phyloP scores from a whole-genome alignment of 495 filamentous ascomycete genomes.

The Neurospora sp. region DNA sequence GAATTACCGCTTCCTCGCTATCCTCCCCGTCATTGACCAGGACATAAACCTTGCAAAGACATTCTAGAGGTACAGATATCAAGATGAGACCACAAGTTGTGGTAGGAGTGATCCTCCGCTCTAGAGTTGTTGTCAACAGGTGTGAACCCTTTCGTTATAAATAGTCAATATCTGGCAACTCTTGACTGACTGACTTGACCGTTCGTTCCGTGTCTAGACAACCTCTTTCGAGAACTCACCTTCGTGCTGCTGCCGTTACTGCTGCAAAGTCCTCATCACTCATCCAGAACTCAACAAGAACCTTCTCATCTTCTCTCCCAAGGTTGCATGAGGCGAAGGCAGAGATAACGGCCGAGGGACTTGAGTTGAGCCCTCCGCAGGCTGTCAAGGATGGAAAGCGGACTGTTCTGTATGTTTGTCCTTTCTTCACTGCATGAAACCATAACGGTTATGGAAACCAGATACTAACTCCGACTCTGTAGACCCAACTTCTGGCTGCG shows the following conservation, averaged over 20 bases:
- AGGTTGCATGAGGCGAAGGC: background rate
- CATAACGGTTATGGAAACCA: background rate
- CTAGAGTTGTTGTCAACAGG: background rate
- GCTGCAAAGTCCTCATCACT: background rate
- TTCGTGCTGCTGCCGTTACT: background rate
- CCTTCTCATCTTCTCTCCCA: background rate
- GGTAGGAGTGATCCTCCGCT: background rate
- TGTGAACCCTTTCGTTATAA: background rate
- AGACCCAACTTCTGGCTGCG: conserved; percentile 28
- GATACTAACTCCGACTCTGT: background rate
- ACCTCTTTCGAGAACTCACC: background rate
- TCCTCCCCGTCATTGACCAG: background rate
- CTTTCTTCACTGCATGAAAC: background rate
- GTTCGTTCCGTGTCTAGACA: background rate
- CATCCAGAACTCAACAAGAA: background rate
- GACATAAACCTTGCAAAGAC: background rate
- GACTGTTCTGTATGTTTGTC: background rate
- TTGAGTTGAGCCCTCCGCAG: background rate
- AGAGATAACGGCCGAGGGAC: background rate
- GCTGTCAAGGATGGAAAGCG: background rate
- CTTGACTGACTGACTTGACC: background rate
- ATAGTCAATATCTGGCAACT: background rate
- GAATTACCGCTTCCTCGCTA: background rate
- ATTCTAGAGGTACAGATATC: background rate
- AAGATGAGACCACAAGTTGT: background rate